phyloP scores from a whole-genome alignment of 139 green algal genomes.

The Yamagishiella unicocca region DNA sequence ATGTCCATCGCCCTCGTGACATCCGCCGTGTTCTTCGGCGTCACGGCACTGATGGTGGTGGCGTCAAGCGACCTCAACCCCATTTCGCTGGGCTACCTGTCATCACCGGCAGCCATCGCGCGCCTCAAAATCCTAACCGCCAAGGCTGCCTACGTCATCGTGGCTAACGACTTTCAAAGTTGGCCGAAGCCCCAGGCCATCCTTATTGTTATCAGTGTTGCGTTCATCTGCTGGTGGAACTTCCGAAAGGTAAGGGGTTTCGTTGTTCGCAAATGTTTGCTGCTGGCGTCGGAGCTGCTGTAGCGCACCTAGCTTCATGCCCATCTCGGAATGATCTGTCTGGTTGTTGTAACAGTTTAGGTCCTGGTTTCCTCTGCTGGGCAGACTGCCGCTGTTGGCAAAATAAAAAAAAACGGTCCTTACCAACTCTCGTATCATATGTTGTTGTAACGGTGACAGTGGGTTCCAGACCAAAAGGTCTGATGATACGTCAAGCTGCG shows the following conservation, averaged over 20 bases:
- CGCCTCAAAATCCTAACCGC: conserved; percentile 35
- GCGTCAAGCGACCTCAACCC: conserved; percentile 38
- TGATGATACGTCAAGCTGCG: too few relatives aligned
- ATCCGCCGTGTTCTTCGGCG: background rate
- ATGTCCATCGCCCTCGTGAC: conserved; percentile 28
- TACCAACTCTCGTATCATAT: too few relatives aligned
- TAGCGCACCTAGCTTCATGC: too few relatives aligned
- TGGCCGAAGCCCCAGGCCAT: background rate
- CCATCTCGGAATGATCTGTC: too few relatives aligned
- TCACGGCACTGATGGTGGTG: conserved; percentile 45
- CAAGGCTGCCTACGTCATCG: conserved; percentile 37
- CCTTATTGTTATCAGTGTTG: background rate
- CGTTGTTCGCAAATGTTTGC: too few relatives aligned
- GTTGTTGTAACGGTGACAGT: too few relatives aligned
- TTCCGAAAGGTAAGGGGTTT: background rate
- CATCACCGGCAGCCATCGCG: conserved; percentile 10
- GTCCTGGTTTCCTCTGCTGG: background rate
- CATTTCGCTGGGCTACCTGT: conserved; percentile 20
- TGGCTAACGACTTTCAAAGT: background rate
- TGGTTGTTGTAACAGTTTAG: background rate
- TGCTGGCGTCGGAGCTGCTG: too few relatives aligned
- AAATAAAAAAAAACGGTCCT: too few relatives aligned
- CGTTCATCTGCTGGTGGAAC: conserved; percentile 33
- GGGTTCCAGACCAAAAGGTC: too few relatives aligned
- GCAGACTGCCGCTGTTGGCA: too few relatives aligned